Percentiles rank a stretch among this genome's conserved stretches.
phyloP scores from a whole-genome alignment of 352 stramenopile species.

The Lagenidium sp. region DNA sequence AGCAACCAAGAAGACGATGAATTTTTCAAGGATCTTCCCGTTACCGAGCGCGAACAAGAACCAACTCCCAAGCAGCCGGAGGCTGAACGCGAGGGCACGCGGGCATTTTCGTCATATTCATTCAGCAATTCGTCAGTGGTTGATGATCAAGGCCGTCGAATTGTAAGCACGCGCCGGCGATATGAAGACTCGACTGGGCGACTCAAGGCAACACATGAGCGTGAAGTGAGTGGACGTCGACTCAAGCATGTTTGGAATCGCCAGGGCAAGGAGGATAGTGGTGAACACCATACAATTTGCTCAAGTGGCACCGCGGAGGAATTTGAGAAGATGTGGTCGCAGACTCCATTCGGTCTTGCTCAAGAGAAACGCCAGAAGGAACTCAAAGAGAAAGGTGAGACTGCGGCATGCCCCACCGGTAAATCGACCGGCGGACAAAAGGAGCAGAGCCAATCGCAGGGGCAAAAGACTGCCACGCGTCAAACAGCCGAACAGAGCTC shows the following conservation, averaged over 20 bases:
- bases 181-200: constrained; percentile 78
- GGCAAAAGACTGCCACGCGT: no score
- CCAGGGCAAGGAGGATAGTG: constrained; percentile 47
- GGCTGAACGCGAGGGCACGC: constrained; percentile 15
- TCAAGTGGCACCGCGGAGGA: constrained; percentile 43
- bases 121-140: constrained; percentile 65
- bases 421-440: no score
- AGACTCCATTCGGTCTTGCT: constrained; percentile 62
- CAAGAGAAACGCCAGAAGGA: constrained; percentile 53
- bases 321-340: constrained; percentile 66
- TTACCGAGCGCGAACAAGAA: constrained; percentile 20
- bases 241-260: constrained; percentile 79
- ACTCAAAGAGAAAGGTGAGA: constrained; percentile 30
- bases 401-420: not conserved
- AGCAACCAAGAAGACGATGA: constrained; percentile 44
- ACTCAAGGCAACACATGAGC: constrained; percentile 77
- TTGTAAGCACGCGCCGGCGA: constrained; percentile 63
- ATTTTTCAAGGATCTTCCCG: constrained; percentile 74
- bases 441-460: constrained; percentile 6
- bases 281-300: constrained; percentile 53
- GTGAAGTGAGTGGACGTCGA: constrained; percentile 43
- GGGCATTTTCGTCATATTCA: constrained; percentile 67
- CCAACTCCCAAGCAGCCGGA: constrained; percentile 16
- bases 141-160: constrained; percentile 51
- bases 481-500: not conserved